Percentiles rank a stretch among this genome's conserved stretches.
Conservation (phyloP, 208 protist genomes). For the Eutreptiella sp. region DNA sequence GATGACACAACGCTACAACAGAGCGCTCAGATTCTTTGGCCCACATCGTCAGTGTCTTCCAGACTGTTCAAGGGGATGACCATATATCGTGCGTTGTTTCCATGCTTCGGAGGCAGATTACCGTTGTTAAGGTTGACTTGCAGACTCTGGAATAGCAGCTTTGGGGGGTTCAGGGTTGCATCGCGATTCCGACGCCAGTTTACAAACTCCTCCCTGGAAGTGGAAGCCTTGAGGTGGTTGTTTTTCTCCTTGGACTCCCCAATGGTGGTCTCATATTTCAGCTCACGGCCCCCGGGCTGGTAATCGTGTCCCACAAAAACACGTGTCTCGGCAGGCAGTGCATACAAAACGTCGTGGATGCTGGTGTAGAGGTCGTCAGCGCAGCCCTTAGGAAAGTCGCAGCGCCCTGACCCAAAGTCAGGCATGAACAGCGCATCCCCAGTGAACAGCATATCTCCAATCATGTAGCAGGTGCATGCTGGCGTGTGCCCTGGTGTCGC, state of each 20-base stretch:
- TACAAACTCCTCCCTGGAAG: not conserved
- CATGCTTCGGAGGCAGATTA: no score
- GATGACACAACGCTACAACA: no score
- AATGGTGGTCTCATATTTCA: constrained; percentile 3
- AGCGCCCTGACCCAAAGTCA: not conserved
- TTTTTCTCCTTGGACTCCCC: not conserved
- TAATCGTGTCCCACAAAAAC: constrained; percentile 2
- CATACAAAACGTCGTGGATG: constrained; percentile 6
- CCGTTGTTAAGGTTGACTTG: no score
- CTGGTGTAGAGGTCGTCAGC: not conserved
- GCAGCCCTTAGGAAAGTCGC: constrained; percentile 2
- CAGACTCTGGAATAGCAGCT: no score
- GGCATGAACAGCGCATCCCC: constrained; percentile 7
- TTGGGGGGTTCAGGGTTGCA: not conserved
- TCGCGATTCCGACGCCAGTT: not conserved
- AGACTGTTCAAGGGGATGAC: no score
- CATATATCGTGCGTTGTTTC: no score
- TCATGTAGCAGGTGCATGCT: not conserved
- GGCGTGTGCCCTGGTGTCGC: not conserved
- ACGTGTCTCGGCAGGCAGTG: not conserved
- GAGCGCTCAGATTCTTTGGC: no score
- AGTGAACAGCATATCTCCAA: not conserved
- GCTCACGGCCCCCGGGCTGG: not conserved
- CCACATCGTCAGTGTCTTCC: no score
- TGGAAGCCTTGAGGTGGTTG: not conserved